Percentiles rank a stretch among this genome's conserved stretches.
Conservation (phyloP, 768 basidiomycete species). For the Auriscalpium orientale region DNA sequence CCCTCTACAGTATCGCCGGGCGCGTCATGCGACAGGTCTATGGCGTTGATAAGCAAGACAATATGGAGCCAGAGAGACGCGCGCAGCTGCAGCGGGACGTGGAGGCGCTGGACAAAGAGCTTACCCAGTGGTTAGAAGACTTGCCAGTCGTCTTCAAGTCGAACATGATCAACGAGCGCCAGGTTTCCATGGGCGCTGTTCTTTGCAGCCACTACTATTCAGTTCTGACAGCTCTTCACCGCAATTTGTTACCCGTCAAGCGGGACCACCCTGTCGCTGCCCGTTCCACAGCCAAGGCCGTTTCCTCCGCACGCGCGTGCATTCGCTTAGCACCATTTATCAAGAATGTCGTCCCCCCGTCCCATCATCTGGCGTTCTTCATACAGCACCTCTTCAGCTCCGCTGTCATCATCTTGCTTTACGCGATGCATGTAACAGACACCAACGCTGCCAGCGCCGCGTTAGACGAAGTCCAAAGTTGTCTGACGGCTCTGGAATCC, state of each 20-base stretch:
- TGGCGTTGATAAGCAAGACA: conserved; percentile 68
- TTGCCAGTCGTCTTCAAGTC: conserved; percentile 72
- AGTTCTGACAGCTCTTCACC: conserved; percentile 78
- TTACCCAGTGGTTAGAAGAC: conserved; percentile 79
- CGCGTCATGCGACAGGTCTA: conserved; percentile 79
- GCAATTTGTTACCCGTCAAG: conserved; percentile 78
- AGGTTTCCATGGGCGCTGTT: conserved; percentile 80
- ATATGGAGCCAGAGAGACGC: conserved; percentile 65
- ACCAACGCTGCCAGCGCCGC: conserved; percentile 56
- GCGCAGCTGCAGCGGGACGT: conserved; percentile 72
- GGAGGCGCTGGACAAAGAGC: conserved; percentile 67
- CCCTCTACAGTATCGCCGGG: conserved; percentile 80
- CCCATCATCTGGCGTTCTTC: conserved; percentile 83
- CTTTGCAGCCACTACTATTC: conserved; percentile 89
- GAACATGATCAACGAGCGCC: conserved; percentile 62
- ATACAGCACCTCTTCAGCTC: conserved; percentile 88
- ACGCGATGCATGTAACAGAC: conserved; percentile 79
- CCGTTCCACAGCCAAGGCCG: conserved; percentile 72
- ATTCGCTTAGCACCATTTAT: conserved; percentile 81
- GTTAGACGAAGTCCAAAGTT: conserved; percentile 76
- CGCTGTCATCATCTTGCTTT: conserved; percentile 76
- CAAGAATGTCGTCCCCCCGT: conserved; percentile 75
- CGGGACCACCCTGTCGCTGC: conserved; percentile 61
- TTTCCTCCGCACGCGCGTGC: conserved; percentile 78
- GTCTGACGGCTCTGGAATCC: conserved; percentile 60